These are phyloP conservation scores for Helotiales sp. DNA, from an alignment of 2,329 filamentous ascomycete genomes.

Conservation along the genomic window DNA sequence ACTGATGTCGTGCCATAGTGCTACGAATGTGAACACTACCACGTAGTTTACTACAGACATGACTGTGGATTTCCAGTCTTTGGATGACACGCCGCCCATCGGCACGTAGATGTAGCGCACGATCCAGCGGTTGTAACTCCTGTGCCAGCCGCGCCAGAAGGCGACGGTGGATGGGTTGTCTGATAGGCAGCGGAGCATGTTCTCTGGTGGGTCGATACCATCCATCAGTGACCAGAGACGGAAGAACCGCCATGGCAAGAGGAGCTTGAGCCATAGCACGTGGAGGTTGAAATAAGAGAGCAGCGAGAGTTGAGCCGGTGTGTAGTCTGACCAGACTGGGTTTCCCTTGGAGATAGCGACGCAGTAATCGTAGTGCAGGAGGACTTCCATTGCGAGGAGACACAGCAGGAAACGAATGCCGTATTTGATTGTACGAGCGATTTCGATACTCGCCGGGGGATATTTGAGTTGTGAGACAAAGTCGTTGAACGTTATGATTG, in stretches of 20 bases:
- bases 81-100: conserved; percentile 72
- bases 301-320: conserved; percentile 84
- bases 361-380: conserved; percentile 91
- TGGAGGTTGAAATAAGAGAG: conserved; percentile 96
- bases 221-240: conserved; percentile 93
- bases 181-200: conserved; percentile 96
- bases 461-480: conserved; percentile 88
- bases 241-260: conserved; percentile 98
- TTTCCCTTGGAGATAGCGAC: conserved; percentile 85
- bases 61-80: conserved; percentile 52
- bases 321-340: conserved; percentile 82
- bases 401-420: conserved; percentile 80
- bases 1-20: conserved; percentile 97
- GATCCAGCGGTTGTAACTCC: conserved; percentile 92
- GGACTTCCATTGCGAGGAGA: conserved; percentile 86
- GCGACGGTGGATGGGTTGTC: conserved; percentile 90
- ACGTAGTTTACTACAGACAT: conserved; percentile 76
- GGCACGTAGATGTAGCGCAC: conserved; percentile 94
- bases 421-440: conserved; percentile 76
- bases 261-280: conserved; percentile 96
- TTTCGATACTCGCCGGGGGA: conserved; percentile 71
- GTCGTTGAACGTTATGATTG: conserved; percentile 97
- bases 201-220: conserved; percentile 93
- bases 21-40: conserved; percentile 93
- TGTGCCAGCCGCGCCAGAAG: conserved; percentile 98